Evolutionary conservation across 1,284 basidiomycete species (phyloP).

Genomic region (Leccinum pachyderme): DNA sequence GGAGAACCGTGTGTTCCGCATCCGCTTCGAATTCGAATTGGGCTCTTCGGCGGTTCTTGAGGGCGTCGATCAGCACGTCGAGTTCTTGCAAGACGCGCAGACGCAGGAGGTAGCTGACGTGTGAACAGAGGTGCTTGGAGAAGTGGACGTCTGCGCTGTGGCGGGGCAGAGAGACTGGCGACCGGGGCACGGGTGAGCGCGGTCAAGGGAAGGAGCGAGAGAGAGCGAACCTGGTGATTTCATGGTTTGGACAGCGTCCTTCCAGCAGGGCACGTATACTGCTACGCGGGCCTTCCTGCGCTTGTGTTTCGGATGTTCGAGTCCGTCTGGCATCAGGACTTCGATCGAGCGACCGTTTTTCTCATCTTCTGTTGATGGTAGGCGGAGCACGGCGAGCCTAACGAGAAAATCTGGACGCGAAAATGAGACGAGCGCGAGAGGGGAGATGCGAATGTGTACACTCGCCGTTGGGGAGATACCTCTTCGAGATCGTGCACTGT

Average conservation of each 20-base stretch:
- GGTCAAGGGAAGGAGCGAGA: constrained; percentile 1
- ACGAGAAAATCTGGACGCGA: constrained; percentile 58
- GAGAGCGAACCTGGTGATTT: constrained; percentile 33
- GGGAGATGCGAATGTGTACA: constrained; percentile 10
- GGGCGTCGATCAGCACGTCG: constrained; percentile 45
- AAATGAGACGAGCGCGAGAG: constrained; percentile 5
- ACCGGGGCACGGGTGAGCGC: constrained; percentile 1
- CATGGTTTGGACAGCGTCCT: constrained; percentile 41
- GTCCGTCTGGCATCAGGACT: constrained; percentile 59
- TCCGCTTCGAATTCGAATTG: constrained; percentile 11
- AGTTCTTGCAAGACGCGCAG: constrained; percentile 73
- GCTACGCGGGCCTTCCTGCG: constrained; percentile 43
- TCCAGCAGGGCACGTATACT: constrained; percentile 57
- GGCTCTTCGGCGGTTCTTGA: constrained; percentile 8
- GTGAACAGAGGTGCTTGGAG: constrained; percentile 45
- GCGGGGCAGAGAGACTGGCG: constrained; percentile 34
- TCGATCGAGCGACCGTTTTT: constrained; percentile 9
- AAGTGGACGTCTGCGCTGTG: constrained; percentile 28
- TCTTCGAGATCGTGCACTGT: constrained; percentile 48
- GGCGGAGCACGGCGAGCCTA: constrained; percentile 50
- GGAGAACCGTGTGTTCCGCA: constrained; percentile 40
- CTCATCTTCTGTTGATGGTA: constrained; percentile 33
- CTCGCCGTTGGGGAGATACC: constrained; percentile 58
- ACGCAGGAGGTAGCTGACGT: constrained; percentile 64
- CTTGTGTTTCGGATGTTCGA: constrained; percentile 63